These are phyloP conservation scores for Pseudocercospora vitis DNA, from an alignment of 2,329 filamentous ascomycete genomes.

Conservation along the genomic window DNA sequence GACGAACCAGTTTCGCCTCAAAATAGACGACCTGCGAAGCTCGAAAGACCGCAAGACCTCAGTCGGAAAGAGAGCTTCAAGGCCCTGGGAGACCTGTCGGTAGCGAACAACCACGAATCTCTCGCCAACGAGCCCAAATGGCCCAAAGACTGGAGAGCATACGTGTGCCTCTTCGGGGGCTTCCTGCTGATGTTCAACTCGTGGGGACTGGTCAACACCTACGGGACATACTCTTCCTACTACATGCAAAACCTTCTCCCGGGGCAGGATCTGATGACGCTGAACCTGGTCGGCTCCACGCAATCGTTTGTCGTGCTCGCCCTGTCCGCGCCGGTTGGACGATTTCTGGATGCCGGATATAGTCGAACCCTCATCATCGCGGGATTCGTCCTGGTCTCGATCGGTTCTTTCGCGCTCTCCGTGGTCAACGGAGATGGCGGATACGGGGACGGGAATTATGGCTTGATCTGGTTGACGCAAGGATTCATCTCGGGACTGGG, in stretches of 20 bases:
- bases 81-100: conserved; percentile 16
- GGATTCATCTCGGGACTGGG: conserved; percentile 50
- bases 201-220: conserved; percentile 48
- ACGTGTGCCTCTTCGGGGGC: conserved; percentile 47
- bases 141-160: conserved; percentile 49
- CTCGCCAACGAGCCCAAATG: conserved; percentile 41
- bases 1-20: conserved; percentile 3
- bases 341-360: conserved; percentile 51
- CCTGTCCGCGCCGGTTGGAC: conserved; percentile 49
- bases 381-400: conserved; percentile 45
- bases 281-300: conserved; percentile 52
- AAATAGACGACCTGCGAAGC: conserved; percentile 13
- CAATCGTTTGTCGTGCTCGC: conserved; percentile 50
- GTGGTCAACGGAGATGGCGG: conserved; percentile 42
- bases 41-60: conserved; percentile 23
- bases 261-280: conserved; percentile 41
- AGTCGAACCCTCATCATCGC: conserved; percentile 42
- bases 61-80: conserved; percentile 16
- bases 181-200: conserved; percentile 51
- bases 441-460: conserved; percentile 43
- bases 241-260: conserved; percentile 50
- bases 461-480: conserved; percentile 49
- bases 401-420: conserved; percentile 49
- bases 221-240: conserved; percentile 52
- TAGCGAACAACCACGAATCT: not conserved